Evolutionary conservation across 169 alveolate species (phyloP), one percentile per base, ranked within the genome.

Genomic region (Plasmodium chabaudi): DNA sequence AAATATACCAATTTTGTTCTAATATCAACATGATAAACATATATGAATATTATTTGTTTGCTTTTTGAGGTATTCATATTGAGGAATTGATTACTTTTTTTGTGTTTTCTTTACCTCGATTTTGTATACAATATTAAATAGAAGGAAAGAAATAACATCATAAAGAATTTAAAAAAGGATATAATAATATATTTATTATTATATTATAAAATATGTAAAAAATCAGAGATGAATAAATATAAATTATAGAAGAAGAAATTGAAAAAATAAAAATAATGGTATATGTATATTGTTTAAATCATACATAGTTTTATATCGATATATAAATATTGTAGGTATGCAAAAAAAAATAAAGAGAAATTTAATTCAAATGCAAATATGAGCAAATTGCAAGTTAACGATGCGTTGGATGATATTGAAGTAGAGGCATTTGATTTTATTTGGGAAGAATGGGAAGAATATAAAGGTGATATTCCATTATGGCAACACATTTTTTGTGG

Each of bases 401-500:
- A 84, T 49, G 91, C 60, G 42, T 84, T 68, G 42, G 87, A 84
- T 42, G 91, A 59, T 12, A 68, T 57, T 49, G 91, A 84, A 69
- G 19, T 70, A 21, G 91, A 84, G 51, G 57, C 87, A 19, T 84
- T 70, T 70, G 91, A 84, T 68, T 84, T 84, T 49, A 68, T 84
- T 25, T 84, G 91, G 91, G 91, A 84, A 70, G 91, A 84, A 84
- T 84, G 91, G 91, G 91, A 84, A 84, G 91, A 84, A 44, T 84
- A 84, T 71, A 84, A 84, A 17, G 98, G 99, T 6, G 99, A 97
- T 51, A 86, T 93, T 42, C 98, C 98, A 34, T 93, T 97, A 25
- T 92, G 97, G 96, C 95, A 95, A 79, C 99, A 97, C 69, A 97
- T 98, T 69, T 75, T 96, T 39, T 98, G 99, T 64, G 99, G 99